Conservation (phyloP, 2,329 filamentous ascomycete genomes). For the Setomelanomma holmii region DNA sequence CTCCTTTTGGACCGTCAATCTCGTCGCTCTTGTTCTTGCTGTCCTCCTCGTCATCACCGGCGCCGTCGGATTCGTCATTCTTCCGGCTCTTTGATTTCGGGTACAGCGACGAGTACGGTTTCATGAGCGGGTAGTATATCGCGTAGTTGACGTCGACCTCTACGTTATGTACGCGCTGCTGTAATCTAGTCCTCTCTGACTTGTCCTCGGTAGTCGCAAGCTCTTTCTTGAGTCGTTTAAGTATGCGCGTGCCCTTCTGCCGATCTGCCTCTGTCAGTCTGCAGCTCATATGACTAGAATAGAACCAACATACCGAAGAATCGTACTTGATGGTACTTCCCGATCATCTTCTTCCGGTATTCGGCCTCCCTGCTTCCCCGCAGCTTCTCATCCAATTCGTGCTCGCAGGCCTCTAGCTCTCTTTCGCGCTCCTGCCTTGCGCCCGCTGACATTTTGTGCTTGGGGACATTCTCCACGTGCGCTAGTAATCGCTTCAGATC, state of each 20-base stretch:
- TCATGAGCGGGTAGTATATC: conserved; percentile 72
- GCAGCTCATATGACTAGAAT: background rate
- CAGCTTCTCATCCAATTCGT: conserved; percentile 61
- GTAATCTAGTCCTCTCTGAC: conserved; percentile 59
- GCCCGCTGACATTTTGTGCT: conserved; percentile 66
- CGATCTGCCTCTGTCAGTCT: conserved; percentile 60
- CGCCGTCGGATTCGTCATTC: conserved; percentile 28
- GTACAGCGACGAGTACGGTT: conserved; percentile 71
- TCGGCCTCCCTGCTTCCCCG: conserved; percentile 61
- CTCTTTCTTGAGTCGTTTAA: conserved; percentile 69
- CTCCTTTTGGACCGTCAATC: conserved; percentile 52
- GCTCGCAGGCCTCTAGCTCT: conserved; percentile 71
- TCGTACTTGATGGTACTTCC: conserved; percentile 81
- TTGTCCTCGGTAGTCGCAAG: conserved; percentile 59
- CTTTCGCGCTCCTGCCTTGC: conserved; percentile 74
- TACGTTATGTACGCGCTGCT: conserved; percentile 68
- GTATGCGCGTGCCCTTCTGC: conserved; percentile 72
- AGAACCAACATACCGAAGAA: conserved; percentile 72
- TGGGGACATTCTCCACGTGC: conserved; percentile 58
- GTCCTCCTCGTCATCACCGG: conserved; percentile 32
- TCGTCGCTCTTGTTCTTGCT: conserved; percentile 36
- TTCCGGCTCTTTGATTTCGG: conserved; percentile 37
- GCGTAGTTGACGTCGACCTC: conserved; percentile 81
- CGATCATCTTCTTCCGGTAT: conserved; percentile 74
- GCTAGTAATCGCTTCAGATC: conserved; percentile 72